These are phyloP conservation scores for Botrytis deweyae DNA, from an alignment of 2,329 filamentous ascomycete species.

Conservation along the genomic window DNA sequence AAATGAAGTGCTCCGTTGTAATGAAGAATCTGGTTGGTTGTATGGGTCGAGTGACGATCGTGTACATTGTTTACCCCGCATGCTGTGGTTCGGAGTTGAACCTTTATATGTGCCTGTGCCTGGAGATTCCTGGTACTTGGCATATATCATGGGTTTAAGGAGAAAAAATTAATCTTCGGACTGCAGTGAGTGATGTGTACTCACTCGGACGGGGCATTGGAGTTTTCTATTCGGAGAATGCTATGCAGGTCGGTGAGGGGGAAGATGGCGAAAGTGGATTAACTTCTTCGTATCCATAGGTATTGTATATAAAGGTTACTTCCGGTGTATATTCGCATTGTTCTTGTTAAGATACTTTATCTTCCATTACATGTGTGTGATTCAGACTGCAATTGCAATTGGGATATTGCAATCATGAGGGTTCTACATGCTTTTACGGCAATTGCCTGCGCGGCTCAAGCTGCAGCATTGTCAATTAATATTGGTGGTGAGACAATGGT, in stretches of 20 bases:
- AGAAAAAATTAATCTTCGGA: neutral
- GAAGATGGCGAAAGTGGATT: neutral
- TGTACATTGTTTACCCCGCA: conserved; percentile 10
- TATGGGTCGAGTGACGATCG: neutral
- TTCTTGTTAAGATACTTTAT: neutral
- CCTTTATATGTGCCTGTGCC: neutral
- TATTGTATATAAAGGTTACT: conserved; percentile 11
- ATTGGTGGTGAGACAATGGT: conserved; percentile 48
- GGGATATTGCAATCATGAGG: conserved; percentile 40
- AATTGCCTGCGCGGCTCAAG: conserved; percentile 45
- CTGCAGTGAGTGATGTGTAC: neutral
- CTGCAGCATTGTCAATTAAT: conserved; percentile 47
- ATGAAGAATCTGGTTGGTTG: neutral
- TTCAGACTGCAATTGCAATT: conserved; percentile 2
- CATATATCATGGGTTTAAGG: neutral
- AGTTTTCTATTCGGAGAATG: neutral
- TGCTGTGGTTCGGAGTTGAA: conserved; percentile 4
- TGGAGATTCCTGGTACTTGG: neutral
- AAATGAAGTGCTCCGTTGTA: conserved; percentile 5
- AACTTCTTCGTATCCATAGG: neutral
- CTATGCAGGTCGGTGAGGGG: neutral
- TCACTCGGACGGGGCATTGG: neutral
- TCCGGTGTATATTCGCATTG: neutral
- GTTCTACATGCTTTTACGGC: conserved; percentile 39
- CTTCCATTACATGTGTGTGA: neutral